Evolutionary conservation across 148 eudicot genomes (phyloP).

Genomic region (Cornus controversa): DNA sequence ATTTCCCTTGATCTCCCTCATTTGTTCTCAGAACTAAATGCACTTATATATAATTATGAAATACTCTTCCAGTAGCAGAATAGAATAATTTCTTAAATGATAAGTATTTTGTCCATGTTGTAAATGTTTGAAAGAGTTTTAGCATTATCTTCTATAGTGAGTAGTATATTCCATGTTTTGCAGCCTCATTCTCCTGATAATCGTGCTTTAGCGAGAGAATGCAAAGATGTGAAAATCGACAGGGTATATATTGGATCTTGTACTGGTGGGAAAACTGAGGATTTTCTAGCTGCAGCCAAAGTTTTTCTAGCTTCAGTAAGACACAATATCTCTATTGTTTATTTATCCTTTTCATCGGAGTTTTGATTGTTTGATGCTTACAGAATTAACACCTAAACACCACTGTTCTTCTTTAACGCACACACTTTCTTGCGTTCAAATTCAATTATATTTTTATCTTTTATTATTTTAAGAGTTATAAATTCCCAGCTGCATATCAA

Average conservation of each 20-base stretch:
- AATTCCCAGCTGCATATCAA: neutral
- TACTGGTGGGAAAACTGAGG: slow-evolving; percentile 98
- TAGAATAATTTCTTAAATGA: neutral
- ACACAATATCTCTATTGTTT: slow-evolving; percentile 6
- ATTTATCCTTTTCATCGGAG: neutral
- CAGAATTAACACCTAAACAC: neutral
- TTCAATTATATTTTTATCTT: neutral
- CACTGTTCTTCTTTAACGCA: neutral
- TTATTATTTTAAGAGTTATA: neutral
- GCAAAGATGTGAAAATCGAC: slow-evolving; percentile 96
- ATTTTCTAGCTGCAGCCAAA: slow-evolving; percentile 91
- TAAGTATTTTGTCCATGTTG: neutral
- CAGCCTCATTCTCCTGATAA: slow-evolving; percentile 99
- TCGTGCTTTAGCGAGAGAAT: slow-evolving; percentile 93
- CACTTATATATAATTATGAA: neutral
- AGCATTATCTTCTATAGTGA: neutral
- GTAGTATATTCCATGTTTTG: slow-evolving; percentile 5
- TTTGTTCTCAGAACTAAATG: neutral
- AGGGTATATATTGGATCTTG: slow-evolving; percentile 98
- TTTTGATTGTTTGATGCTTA: slow-evolving; percentile 9
- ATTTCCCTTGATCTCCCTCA: neutral
- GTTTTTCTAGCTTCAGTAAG: slow-evolving; percentile 86
- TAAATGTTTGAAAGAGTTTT: neutral
- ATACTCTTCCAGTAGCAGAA: neutral
- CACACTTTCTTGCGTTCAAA: neutral